Evolutionary conservation across 2,329 filamentous ascomycete genomes (phyloP).

Genomic region (Exophiala bonariae): DNA sequence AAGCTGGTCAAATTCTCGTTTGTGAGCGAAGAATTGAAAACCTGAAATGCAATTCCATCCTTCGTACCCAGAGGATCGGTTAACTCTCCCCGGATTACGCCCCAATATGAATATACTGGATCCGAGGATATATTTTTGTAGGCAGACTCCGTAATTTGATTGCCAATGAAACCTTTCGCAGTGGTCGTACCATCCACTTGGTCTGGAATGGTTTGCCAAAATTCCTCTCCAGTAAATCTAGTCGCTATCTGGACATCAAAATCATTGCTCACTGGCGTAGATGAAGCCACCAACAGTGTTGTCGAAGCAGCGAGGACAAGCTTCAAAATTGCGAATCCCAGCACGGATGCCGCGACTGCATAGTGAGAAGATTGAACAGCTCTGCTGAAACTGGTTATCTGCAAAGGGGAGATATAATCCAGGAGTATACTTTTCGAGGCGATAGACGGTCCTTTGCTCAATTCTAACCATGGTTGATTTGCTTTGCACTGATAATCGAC

Average conservation of each 20-base stretch:
- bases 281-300: background rate
- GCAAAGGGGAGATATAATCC: slow-evolving; percentile 1
- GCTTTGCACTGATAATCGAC: slow-evolving; percentile 7
- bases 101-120: too few species aligned
- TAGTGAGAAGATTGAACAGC: background rate
- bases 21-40: too few species aligned
- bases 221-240: background rate
- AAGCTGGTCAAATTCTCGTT: too few species aligned
- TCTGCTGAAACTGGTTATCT: background rate
- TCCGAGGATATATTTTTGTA: too few species aligned
- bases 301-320: background rate
- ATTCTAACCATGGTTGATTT: slow-evolving; percentile 4
- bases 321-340: background rate
- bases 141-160: too few species aligned
- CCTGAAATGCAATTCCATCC: too few species aligned
- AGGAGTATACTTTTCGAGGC: slow-evolving; percentile 1
- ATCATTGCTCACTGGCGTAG: background rate
- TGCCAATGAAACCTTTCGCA: too few species aligned
- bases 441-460: background rate
- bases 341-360: background rate
- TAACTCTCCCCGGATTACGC: too few species aligned
- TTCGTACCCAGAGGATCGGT: too few species aligned
- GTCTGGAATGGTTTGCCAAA: too few species aligned
- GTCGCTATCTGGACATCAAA: background rate
- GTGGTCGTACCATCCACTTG: too few species aligned